Conservation (phyloP, 331 rosid species). For the Cucumis variabilis region DNA sequence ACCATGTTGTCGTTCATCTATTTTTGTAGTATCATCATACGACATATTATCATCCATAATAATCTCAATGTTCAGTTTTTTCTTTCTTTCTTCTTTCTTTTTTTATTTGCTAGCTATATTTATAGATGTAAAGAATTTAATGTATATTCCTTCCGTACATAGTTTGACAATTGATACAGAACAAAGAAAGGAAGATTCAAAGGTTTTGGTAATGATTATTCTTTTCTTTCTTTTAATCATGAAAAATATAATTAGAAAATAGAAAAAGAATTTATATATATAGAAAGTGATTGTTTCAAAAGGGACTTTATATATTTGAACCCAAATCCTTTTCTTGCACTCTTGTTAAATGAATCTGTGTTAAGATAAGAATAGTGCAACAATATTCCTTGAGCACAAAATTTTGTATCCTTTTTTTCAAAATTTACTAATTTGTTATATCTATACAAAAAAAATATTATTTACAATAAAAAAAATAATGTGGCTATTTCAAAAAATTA, state of each 20-base stretch:
- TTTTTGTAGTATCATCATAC: not conserved
- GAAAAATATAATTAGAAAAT: not conserved
- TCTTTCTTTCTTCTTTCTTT: not conserved
- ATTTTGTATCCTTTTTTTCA: too few species aligned
- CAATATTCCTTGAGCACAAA: not conserved
- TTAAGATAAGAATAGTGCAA: not conserved
- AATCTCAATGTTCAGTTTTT: not conserved
- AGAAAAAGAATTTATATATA: not conserved
- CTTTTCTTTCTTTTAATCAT: not conserved
- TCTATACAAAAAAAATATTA: too few species aligned
- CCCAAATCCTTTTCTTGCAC: constrained; percentile 10
- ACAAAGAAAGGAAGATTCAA: constrained; percentile 18
- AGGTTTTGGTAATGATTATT: not conserved
- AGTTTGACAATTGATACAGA: not conserved
- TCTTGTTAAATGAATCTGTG: not conserved
- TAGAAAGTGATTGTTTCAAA: not conserved
- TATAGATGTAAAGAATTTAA: not conserved
- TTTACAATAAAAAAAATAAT: too few species aligned
- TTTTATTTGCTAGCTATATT: not conserved
- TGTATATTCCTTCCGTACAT: not conserved
- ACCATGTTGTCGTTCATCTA: not conserved
- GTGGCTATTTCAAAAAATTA: too few species aligned
- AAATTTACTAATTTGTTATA: too few species aligned
- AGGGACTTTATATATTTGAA: not conserved
- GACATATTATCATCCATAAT: not conserved